Base-by-base conservation (phyloP, 257 asterid species). In the Solanum rostratum region DNA sequence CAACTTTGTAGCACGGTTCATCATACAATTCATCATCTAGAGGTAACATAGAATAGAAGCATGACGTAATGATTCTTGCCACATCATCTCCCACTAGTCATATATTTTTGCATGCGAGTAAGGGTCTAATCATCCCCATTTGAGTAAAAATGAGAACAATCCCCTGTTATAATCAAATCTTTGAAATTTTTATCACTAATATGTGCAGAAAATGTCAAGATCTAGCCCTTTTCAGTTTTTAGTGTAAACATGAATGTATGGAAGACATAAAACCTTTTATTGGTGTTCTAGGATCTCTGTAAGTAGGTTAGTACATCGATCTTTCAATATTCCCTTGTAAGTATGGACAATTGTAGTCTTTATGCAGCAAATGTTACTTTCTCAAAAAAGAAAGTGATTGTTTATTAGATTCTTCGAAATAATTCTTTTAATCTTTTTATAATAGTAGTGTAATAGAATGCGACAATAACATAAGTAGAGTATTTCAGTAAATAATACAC, bases 1-100 rank as follows among this genome's bases (percentile, higher is more conserved):
- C 88, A 84, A 95, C 99, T 88, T 84, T 29, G 85, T 92, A 95
- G 85, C 84, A 90, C 45, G 68, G 86, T 84, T 95, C 95, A 29
- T 79, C 89, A 55, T 70, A 27, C 89, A 90, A 74, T 55, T 88
- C 89, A 70, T 76, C 50, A 59, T 41, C 86, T 73, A 92, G 85
- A 16, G 93, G 93, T 65, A 85, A 86, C 99, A 93, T 6, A 97
- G 95, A 89, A 88, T 80, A 82, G 90, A 90, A 54, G 91, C 90
- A 88, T 92, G 95, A 82, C 84, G 86, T 84, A 91, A 82, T 81
- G 91, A 91, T 87, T 93, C 98, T 80, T 84, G 85, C 69, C 98
- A 88, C 99, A 96, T 96, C 27, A 79, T 88, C 80, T 89, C 88
- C 92, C 98, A 85, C 97, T 88, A 18, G 90, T 84, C 88, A 93